Base-by-base conservation (phyloP, 2,329 filamentous ascomycete genomes). In the Fusarium nygamai region DNA sequence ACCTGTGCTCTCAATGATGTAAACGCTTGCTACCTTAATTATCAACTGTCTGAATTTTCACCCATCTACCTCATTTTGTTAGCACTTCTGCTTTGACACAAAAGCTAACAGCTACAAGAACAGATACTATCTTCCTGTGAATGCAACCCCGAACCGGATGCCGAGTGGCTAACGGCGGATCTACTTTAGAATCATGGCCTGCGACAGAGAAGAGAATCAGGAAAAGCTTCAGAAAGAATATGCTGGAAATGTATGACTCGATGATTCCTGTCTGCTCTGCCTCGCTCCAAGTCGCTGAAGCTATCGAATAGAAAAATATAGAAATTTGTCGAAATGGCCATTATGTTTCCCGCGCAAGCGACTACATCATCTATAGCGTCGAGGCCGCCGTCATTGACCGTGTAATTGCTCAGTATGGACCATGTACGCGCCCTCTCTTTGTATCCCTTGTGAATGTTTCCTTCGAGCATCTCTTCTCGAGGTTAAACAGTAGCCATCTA, bases 311-410 rank as follows among this genome's bases (percentile, higher is more conserved):
- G 96, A 92, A 89, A 81, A 91, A 92, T 86, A 88, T 99, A 87
- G 92, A 93, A 84, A 96, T 99, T 80, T 91, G 96, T 82, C 92
- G 91, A 83, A 98, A 98, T 89, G 97, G 97, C 79, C 95, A 98
- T 86, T 89, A 96, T 83, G 96, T 99, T 79, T 98, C 96, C 78
- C 92, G 96, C 85, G 92, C 92, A 84, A 98, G 95, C 92, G 96
- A 98, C 88, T 98, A 95, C 84, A 98, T 98, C 85, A 95, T 99
- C 82, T 99, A 99, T 89, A 97, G 93, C 84, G 96, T 99, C 83
- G 96, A 98, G 85, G 96, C 96, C 71, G 94, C 95, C 78, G 90
- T 92, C 75, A 97, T 99, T 83, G 93, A 94, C 81, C 89, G 89
- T 76, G 94, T 98, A 78, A 96, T 98, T 79, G 92, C 92, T 72